Evolutionary conservation across 148 eudicot genomes (phyloP), one percentile per base, ranked within the genome.

Genomic region (Salicornia ramosissima): DNA sequence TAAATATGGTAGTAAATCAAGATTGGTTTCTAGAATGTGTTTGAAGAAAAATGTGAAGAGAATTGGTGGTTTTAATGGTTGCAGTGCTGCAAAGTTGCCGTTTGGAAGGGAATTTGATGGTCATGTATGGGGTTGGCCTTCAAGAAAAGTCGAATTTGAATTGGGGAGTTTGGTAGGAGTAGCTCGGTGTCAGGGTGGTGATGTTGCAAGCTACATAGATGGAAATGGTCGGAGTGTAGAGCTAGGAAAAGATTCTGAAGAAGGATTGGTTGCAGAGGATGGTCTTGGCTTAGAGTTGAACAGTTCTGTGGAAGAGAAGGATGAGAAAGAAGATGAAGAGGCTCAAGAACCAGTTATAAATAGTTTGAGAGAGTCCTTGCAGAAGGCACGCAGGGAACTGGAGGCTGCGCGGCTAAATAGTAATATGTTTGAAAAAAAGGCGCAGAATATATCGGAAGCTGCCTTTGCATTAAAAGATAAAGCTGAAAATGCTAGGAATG

Each of bases 401-500:
- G 99, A 94, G 79, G 86, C 80, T 73, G 92, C 93, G 16, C 79
- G 74, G 68, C 65, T 87, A 50, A 90, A 91, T 69, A 94, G 97
- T 77, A 72, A 75, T 54, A 87, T 86, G 91, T 90, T 88, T 69
- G 99, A 94, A 80, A 87, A 87, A 71, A 90, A 87, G 81, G 96
- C 99, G 56, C 97, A 88, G 72, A 90, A 68, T 66, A 83, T 94
- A 76, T 88, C 99, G 33, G 99, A 94, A 84, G 64, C 85, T 71
- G 89, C 99, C 8, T 87, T 94, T 78, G 86, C 88, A 31, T 69
- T 87, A 65, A 90, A 86, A 68, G 99, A 94, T 71, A 83, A 87
- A 82, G 96, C 96, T 10, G 75, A 62, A 68, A 84, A 82, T 79
- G 96, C 97, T 67, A 84, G 86, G 85, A 65, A 58, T 77, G 81